Evolutionary conservation across 2,329 filamentous ascomycete genomes (phyloP), one percentile per base, ranked within the genome.

Genomic region (Ceratocystis eucalypticola): DNA sequence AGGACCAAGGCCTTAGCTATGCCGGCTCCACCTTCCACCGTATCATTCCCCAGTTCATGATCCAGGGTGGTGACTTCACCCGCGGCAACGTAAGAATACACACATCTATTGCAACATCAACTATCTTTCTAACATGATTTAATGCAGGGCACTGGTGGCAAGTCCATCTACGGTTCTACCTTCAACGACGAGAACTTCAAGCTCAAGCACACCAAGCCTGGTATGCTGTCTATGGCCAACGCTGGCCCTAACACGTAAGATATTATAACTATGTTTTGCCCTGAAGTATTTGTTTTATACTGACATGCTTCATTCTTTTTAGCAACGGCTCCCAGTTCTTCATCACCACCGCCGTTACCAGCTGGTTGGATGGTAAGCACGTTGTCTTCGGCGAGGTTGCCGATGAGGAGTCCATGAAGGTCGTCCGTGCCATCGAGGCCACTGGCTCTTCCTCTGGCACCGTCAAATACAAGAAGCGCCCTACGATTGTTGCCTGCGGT

Each of bases 311-410:
- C 15, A 5, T 78, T 20, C 80, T 79, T 10, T 79, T 78, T 69
- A 96, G 94, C 77, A 99, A 99, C 80, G 94, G 94, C 73, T 96
- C 90, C 64, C 93, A 97, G 78, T 97, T 97, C 84, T 97, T 97
- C 82, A 80, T 97, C 75, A 97, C 93, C 73, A 97, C 93, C 66
- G 91, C 96, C 63, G 83, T 86, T 68, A 97, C 94, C 69, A 86
- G 87, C 66, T 96, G 96, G 82, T 82, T 94, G 71, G 83, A 94
- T 76, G 84, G 84, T 74, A 88, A 88, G 76, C 89, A 94, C 82
- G 88, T 91, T 77, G 88, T 91, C 75, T 92, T 92, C 78, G 90
- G 89, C 75, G 81, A 89, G 79, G 88, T 92, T 61, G 78, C 79
- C 67, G 80, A 82, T 69, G 68, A 75, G 1, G 70, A 76, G 57